phyloP scores from a whole-genome alignment of 2,329 filamentous ascomycete species.

The Alternaria postmessia region DNA sequence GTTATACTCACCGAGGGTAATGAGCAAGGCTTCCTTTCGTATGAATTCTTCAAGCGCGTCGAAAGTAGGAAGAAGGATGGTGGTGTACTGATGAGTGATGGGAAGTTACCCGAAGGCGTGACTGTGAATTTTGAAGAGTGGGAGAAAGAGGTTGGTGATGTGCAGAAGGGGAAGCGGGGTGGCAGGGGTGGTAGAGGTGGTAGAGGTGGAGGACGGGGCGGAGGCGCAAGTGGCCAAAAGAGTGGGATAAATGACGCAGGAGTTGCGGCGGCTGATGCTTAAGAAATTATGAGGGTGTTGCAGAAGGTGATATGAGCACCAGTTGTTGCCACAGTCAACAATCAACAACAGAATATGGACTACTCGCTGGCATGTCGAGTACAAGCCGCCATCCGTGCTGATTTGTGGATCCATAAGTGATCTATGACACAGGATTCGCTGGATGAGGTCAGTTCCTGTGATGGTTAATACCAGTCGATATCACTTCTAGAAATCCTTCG shows the following conservation, averaged over 20 bases:
- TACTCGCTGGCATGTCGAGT: not conserved
- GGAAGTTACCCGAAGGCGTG: conserved; percentile 60
- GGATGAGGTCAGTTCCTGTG: not conserved
- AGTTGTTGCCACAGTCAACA: not conserved
- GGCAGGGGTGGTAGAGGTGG: conserved; percentile 35
- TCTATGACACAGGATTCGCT: not conserved
- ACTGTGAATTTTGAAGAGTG: conserved; percentile 48
- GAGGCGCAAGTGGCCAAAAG: conserved; percentile 28
- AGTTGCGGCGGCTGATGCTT: conserved; percentile 32
- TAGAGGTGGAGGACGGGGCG: conserved; percentile 26
- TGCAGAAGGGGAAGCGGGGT: conserved; percentile 32
- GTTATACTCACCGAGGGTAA: conserved; percentile 59
- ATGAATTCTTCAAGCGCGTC: conserved; percentile 73
- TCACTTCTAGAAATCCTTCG: too few relatives aligned
- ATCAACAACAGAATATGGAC: not conserved
- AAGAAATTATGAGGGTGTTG: not conserved
- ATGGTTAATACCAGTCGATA: not conserved
- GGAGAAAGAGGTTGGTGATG: conserved; percentile 42
- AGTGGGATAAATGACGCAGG: conserved; percentile 33
- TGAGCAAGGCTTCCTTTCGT: conserved; percentile 52
- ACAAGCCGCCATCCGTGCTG: not conserved
- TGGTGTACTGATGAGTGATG: conserved; percentile 74
- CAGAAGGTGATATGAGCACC: not conserved
- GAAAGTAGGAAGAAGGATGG: conserved; percentile 67
- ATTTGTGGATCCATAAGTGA: not conserved